Percentiles rank a stretch among this genome's conserved stretches.
Evolutionary conservation across 495 filamentous ascomycete genomes (phyloP).

Genomic region (Penicillium egyptiacum): DNA sequence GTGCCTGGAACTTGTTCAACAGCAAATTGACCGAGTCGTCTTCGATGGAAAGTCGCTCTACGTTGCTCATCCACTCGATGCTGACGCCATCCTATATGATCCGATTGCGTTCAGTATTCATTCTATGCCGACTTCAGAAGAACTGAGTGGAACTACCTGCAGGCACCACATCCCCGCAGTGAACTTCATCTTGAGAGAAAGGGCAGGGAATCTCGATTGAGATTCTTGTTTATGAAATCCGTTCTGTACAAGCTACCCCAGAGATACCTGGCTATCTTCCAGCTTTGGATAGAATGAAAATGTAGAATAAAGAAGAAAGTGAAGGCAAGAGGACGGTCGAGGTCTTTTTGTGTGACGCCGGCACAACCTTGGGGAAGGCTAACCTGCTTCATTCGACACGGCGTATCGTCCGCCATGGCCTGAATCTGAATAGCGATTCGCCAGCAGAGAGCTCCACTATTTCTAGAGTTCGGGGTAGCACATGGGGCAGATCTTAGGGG

Average conservation of each 20-base stretch:
- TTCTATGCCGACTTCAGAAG: not conserved
- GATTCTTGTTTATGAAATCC: not conserved
- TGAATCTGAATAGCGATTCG: conserved; percentile 11
- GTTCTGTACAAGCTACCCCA: not conserved
- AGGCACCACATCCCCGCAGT: conserved; percentile 48
- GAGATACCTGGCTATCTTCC: not conserved
- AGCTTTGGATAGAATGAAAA: not conserved
- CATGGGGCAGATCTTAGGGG: conserved; percentile 17
- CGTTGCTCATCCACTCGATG: conserved; percentile 52
- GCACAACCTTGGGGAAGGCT: not conserved
- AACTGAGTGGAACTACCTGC: conserved; percentile 24
- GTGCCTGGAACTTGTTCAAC: conserved; percentile 44
- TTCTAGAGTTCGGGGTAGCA: conserved; percentile 6
- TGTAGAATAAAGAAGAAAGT: conserved; percentile 2
- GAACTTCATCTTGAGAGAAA: conserved; percentile 42
- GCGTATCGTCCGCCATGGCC: conserved; percentile 21
- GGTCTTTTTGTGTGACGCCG: conserved; percentile 2
- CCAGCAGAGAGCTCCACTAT: conserved; percentile 8
- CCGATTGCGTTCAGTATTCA: not conserved
- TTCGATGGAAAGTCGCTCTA: conserved; percentile 40
- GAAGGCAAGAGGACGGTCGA: not conserved
- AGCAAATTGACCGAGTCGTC: conserved; percentile 39
- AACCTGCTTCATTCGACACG: conserved; percentile 28
- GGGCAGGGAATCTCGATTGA: not conserved
- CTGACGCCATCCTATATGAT: conserved; percentile 34